These are phyloP conservation scores for Leptodermis oblonga DNA, from an alignment of 257 asterid genomes.

Conservation along the genomic window DNA sequence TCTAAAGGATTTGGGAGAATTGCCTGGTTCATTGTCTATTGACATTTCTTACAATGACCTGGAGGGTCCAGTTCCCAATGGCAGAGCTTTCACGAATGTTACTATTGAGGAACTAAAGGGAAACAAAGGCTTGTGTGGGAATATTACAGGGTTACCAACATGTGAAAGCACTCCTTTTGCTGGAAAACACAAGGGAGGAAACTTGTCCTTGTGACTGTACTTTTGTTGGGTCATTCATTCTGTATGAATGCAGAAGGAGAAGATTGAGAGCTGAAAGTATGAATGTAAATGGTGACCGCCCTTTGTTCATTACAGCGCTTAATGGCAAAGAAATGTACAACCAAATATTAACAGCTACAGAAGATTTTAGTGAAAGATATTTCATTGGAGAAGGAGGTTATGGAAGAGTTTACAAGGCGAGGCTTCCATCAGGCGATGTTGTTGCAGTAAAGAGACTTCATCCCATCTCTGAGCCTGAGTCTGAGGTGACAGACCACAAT, in stretches of 20 bases:
- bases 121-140: constrained; percentile 35
- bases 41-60: constrained; percentile 38
- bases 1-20: constrained; percentile 20
- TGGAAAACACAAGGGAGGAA: too few species aligned
- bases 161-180: constrained; percentile 16
- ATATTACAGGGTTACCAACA: constrained; percentile 25
- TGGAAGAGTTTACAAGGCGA: constrained; percentile 33
- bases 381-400: constrained; percentile 28
- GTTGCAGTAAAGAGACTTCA: constrained; percentile 26
- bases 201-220: constrained; percentile 8
- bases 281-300: constrained; percentile 8
- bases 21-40: constrained; percentile 21
- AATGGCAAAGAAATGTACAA: constrained; percentile 30
- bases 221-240: constrained; percentile 13
- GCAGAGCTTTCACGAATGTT: constrained; percentile 22
- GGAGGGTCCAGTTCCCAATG: constrained; percentile 33
- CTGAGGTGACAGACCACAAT: constrained; percentile 15
- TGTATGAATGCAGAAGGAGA: background rate
- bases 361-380: constrained; percentile 15
- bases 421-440: constrained; percentile 26
- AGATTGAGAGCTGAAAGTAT: constrained; percentile 2
- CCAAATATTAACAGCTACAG: constrained; percentile 30
- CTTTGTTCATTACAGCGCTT: constrained; percentile 9
- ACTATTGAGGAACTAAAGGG: constrained; percentile 21
- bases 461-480: too few species aligned